Percentiles rank a stretch among this genome's conserved stretches.
Conservation (phyloP, 495 filamentous ascomycete species). For the Hypoxylon crocopeplum region DNA sequence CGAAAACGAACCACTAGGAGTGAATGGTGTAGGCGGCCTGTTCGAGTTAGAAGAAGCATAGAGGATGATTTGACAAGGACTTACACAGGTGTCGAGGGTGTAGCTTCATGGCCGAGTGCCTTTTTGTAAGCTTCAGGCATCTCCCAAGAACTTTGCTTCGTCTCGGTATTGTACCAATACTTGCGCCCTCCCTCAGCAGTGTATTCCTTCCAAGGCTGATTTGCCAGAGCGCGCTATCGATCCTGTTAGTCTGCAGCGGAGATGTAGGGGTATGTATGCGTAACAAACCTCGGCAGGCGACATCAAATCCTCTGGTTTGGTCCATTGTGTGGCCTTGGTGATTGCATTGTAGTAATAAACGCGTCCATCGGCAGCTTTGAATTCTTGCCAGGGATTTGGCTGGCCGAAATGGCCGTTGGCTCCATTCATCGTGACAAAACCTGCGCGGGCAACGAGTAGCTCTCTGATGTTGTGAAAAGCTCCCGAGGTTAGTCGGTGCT, state of each 20-base stretch:
- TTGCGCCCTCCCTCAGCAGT: constrained; percentile 83
- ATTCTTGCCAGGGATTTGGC: constrained; percentile 78
- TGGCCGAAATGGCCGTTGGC: constrained; percentile 61
- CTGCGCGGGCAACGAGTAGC: not conserved
- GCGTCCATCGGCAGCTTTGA: constrained; percentile 80
- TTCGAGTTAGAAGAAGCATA: constrained; percentile 23
- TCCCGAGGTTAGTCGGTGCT: too few species aligned
- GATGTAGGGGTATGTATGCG: constrained; percentile 7
- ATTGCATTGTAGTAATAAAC: constrained; percentile 92
- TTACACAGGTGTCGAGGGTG: constrained; percentile 67
- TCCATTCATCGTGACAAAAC: constrained; percentile 66
- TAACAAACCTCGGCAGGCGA: constrained; percentile 77
- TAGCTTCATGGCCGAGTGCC: constrained; percentile 60
- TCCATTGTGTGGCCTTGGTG: constrained; percentile 92
- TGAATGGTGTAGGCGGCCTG: constrained; percentile 69
- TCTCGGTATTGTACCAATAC: constrained; percentile 94
- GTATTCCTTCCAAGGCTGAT: constrained; percentile 93
- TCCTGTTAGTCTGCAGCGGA: constrained; percentile 10
- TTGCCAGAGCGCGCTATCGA: constrained; percentile 74
- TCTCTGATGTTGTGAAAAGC: not conserved
- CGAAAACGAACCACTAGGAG: constrained; percentile 62
- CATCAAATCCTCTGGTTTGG: constrained; percentile 90
- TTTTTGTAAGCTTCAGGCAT: constrained; percentile 86
- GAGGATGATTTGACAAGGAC: constrained; percentile 36
- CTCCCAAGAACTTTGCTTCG: constrained; percentile 91